phyloP scores from a whole-genome alignment of 495 filamentous ascomycete genomes.

The Lepraria neglecta region DNA sequence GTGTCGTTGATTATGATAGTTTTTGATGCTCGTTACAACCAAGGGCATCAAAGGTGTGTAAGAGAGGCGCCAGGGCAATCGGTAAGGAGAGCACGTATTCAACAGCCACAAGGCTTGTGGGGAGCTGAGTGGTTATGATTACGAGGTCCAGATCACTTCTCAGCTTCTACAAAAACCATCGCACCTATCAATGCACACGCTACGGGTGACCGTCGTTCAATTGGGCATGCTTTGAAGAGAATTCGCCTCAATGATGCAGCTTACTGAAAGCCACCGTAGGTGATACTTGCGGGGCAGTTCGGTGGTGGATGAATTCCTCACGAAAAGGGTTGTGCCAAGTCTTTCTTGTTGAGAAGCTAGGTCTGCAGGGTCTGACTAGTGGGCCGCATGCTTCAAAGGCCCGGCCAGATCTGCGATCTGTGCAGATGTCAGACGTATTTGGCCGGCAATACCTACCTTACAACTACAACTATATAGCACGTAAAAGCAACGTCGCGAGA shows the following conservation, averaged over 20 bases:
- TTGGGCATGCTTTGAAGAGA: neutral
- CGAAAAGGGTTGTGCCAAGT: neutral
- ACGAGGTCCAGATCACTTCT: neutral
- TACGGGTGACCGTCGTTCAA: neutral
- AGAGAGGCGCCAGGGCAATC: neutral
- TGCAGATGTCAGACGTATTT: too few species aligned
- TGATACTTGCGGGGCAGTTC: neutral
- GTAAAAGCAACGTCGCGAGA: too few species aligned
- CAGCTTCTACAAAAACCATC: neutral
- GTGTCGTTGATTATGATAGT: neutral
- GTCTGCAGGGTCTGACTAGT: too few species aligned
- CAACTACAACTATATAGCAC: too few species aligned
- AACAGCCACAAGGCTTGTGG: constrained; percentile 3
- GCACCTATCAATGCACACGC: neutral
- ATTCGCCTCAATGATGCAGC: neutral
- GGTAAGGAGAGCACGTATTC: neutral
- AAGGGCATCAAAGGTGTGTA: neutral
- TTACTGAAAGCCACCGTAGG: neutral
- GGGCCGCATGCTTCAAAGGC: too few species aligned
- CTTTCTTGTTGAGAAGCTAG: constrained; percentile 12
- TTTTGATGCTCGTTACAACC: neutral
- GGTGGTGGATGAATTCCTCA: neutral
- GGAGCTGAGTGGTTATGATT: constrained; percentile 7
- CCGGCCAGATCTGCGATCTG: too few species aligned
- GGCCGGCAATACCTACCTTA: too few species aligned